phyloP scores from a whole-genome alignment of 2,329 filamentous ascomycete species.

The Paraconiothyrium brasiliense region DNA sequence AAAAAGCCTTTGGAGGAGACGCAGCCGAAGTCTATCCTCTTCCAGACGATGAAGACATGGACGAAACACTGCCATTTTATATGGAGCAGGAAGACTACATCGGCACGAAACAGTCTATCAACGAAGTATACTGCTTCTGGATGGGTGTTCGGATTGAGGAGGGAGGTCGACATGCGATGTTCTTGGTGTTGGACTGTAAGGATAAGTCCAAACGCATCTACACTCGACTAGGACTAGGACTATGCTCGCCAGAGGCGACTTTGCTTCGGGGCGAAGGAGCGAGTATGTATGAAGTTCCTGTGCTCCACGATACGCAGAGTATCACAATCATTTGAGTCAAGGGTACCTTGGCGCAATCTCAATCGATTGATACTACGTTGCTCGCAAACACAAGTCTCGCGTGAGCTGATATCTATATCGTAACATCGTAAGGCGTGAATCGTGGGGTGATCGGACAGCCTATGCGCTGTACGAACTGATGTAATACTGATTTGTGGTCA shows the following conservation, averaged over 20 bases:
- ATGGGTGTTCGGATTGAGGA: not conserved
- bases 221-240: not conserved
- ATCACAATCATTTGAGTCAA: not conserved
- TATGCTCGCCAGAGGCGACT: conserved; percentile 1
- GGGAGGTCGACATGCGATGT: not conserved
- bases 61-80: not conserved
- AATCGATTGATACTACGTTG: not conserved
- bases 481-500: conserved; percentile 60
- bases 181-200: not conserved
- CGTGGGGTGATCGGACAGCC: not conserved
- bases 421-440: conserved; percentile 9
- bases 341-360: not conserved
- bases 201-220: not conserved
- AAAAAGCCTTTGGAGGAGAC: not conserved
- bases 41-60: not conserved
- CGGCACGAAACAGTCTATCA: not conserved
- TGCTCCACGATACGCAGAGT: not conserved
- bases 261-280: not conserved
- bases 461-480: conserved; percentile 64
- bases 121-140: not conserved
- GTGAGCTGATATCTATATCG: conserved; percentile 16
- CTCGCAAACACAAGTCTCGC: not conserved
- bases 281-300: not conserved
- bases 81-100: not conserved
- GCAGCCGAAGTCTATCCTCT: not conserved